Percentiles rank a stretch among this genome's conserved stretches.
Conservation (phyloP, 1,284 basidiomycete species). For the Schizophyllum amplum region DNA sequence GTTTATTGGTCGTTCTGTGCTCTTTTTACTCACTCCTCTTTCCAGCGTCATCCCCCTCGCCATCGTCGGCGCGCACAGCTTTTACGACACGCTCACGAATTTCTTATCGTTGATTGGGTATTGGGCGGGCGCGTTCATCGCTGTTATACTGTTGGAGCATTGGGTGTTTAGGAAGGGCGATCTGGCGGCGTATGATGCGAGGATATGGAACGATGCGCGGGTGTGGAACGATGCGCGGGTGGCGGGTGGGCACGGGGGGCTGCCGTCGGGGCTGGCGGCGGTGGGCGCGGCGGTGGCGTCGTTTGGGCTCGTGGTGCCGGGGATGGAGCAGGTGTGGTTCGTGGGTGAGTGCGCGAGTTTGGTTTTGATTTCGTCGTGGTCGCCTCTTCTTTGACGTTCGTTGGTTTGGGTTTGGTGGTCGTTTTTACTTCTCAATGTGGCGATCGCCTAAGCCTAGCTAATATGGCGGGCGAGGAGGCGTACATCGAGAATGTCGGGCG, state of each 20-base stretch:
- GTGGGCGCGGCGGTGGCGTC: conserved; percentile 32
- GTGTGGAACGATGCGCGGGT: too few species aligned
- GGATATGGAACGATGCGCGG: conserved; percentile 36
- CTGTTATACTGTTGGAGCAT: conserved; percentile 46
- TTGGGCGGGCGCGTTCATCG: conserved; percentile 43
- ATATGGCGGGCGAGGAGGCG: too few species aligned
- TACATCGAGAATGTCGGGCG: too few species aligned
- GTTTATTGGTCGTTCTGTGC: too few species aligned
- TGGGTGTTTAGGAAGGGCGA: conserved; percentile 38
- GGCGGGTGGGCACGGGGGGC: too few species aligned
- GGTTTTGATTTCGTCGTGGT: too few species aligned
- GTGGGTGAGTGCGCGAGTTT: conserved; percentile 1
- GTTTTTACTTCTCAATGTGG: not conserved
- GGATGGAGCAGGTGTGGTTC: conserved; percentile 55
- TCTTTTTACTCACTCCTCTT: conserved; percentile 1
- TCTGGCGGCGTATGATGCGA: conserved; percentile 34
- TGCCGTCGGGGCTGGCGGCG: conserved; percentile 43
- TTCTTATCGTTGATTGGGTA: conserved; percentile 56
- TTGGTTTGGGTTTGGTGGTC: too few species aligned
- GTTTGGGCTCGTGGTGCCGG: conserved; percentile 41
- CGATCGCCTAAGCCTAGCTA: too few species aligned
- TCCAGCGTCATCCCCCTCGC: conserved; percentile 35
- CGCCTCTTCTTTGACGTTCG: too few species aligned
- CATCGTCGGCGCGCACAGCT: conserved; percentile 47
- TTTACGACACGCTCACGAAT: conserved; percentile 46